Base-by-base conservation (phyloP, 2,329 filamentous ascomycete species). In the Monilinia vaccinii-corymbosi region DNA sequence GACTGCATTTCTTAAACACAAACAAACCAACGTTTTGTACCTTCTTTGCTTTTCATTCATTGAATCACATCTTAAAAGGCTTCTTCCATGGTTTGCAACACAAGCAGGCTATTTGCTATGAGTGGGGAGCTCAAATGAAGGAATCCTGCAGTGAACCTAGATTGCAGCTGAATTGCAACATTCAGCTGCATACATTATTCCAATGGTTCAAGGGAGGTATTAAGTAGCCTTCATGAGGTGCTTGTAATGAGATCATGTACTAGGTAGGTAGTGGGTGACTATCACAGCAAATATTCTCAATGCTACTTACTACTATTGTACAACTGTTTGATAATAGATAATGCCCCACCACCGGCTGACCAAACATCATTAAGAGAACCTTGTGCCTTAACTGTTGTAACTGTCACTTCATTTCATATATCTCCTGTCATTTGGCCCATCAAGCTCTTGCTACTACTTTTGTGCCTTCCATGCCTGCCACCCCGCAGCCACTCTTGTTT, bases 401-500 rank as follows among this genome's bases (percentile, higher is more conserved):
- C 13, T 10, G 7, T 44, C 28, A 44, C 4, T 44, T 23, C 16
- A 23, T 36, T 23, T 8, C 11, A 49, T 7, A 10, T 5, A 16
- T 32, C 51, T 18, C 13, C 9, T 11, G 9, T 10, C 8, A 10
- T 42, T 16, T 31, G 3, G 7, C 13, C 6, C 32, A 21, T 4
- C 16, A 53, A 23, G 14, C 18, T 18, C 8, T n/a, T 14, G 2
- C 7, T 16, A 32, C 40, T 32, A 55, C 28, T 44, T 44, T 23
- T 55, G 51, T 23, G 51, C 51, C 51, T 55, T 44, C 51, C 51
- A 55, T 32, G 51, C 51, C 14, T 34, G 51, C 51, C 51, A 55
- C 21, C 51, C 51, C 10, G 51, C 51, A 21, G 38, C 51, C 6
- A 44, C 38, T 6, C 51, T 42, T 34, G 51, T 55, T 55, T 16